Evolutionary conservation across 2,329 filamentous ascomycete genomes (phyloP), one percentile per base, ranked within the genome.

Genomic region (Microthyrium microscopicum): DNA sequence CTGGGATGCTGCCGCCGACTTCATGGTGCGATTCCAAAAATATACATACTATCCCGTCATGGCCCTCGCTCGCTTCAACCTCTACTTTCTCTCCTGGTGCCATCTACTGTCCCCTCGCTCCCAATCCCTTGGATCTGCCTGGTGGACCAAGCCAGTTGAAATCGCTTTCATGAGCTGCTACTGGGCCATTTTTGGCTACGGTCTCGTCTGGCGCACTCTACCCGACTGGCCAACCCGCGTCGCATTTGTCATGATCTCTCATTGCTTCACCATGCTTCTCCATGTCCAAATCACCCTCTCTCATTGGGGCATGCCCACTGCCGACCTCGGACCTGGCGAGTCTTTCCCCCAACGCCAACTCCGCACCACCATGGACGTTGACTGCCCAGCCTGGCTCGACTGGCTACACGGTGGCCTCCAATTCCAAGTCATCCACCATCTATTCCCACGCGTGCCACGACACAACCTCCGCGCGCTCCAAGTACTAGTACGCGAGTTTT

Each of bases 221-320:
- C 79, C 80, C 11, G 70, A 68, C 41, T 71, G 68, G 53, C 70
- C 68, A 54, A 68, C 69, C 40, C 73, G 83, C 13, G 64, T 89
- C 35, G 57, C 68, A 30, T 93, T 82, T 52, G 60, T 93, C 46
- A 61, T 91, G 51, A 57, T 89, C 47, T 85, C 78, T 48, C 82
- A 93, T 50, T 68, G 83, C 48, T 66, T 82, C 18, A 81, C 81
- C 5, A 78, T 80, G 54, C 77, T 83, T 3, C 60, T 93, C 32
- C 84, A 93, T 52, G 69, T 87, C 8, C 84, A 93, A 52, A 92
- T 93, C 51, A 91, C 83, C 0, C 68, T 93, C 13, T 89, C 80
- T 2, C 84, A 93, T 55, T 93, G 91, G 54, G 81, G 81, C 42
- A 93, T 92, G 84, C 87, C 80, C 44, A 93, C 84, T 0, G 69